These are phyloP conservation scores for Fusarium setosum DNA, from an alignment of 2,329 filamentous ascomycete species.

Conservation along the genomic window DNA sequence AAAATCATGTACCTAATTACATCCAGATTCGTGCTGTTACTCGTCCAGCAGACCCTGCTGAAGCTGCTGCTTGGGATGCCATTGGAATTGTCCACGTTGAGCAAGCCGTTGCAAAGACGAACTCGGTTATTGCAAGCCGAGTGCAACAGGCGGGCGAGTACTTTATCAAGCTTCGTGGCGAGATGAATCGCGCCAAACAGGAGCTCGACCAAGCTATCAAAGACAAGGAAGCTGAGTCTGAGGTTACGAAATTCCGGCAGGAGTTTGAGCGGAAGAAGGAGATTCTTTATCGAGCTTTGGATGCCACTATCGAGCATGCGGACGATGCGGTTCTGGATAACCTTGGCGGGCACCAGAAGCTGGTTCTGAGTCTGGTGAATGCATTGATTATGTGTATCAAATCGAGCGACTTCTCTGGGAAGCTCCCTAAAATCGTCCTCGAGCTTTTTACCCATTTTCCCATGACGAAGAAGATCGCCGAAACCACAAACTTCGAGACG, in stretches of 20 bases:
- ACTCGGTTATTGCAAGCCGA: constrained; percentile 55
- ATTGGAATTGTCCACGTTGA: constrained; percentile 63
- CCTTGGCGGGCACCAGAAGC: constrained; percentile 66
- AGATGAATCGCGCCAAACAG: constrained; percentile 60
- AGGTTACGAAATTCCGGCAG: constrained; percentile 52
- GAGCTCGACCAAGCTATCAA: constrained; percentile 57
- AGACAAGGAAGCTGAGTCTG: constrained; percentile 52
- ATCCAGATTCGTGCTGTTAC: constrained; percentile 53
- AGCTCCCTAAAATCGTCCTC: constrained; percentile 66
- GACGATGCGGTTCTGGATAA: constrained; percentile 68
- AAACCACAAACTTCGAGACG: constrained; percentile 74
- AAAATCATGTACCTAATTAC: constrained; percentile 5
- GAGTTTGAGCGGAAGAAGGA: constrained; percentile 59
- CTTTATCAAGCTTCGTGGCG: constrained; percentile 59
- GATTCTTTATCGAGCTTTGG: constrained; percentile 61
- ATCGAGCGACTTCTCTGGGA: constrained; percentile 62
- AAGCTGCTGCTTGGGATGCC: constrained; percentile 64
- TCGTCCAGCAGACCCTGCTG: constrained; percentile 58
- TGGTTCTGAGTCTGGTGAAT: constrained; percentile 66
- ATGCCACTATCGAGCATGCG: constrained; percentile 65
- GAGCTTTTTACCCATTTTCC: constrained; percentile 71
- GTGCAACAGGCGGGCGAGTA: constrained; percentile 64
- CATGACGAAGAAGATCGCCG: constrained; percentile 70
- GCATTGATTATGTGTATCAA: constrained; percentile 66
- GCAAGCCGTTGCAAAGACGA: constrained; percentile 51